phyloP scores from a whole-genome alignment of 768 basidiomycete species.

The Suillus paluster region DNA sequence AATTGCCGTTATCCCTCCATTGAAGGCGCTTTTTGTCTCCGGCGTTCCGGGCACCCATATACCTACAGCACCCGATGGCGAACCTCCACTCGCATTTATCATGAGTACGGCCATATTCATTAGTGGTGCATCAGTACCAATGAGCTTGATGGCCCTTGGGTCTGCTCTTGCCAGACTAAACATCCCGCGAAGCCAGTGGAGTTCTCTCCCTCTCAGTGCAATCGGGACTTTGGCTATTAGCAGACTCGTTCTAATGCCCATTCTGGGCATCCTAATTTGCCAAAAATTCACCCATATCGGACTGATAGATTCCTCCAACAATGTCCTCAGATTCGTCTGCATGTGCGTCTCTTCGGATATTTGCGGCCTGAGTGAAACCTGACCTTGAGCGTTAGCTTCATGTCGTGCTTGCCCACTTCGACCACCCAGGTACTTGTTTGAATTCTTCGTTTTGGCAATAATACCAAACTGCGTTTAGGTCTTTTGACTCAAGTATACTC shows the following conservation, averaged over 20 bases:
- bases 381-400: conserved; percentile 43
- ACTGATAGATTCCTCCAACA: conserved; percentile 54
- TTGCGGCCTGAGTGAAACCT: not conserved
- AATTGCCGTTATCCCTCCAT: conserved; percentile 56
- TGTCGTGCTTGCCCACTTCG: conserved; percentile 64
- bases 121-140: conserved; percentile 64
- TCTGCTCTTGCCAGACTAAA: conserved; percentile 63
- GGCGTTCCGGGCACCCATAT: conserved; percentile 47
- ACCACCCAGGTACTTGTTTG: conserved; percentile 53
- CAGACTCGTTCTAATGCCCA: conserved; percentile 59
- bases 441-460: not conserved
- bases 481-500: conserved; percentile 69
- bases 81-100: conserved; percentile 67
- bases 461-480: conserved; percentile 42
- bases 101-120: conserved; percentile 61
- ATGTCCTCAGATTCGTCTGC: conserved; percentile 68
- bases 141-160: conserved; percentile 66
- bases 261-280: conserved; percentile 63
- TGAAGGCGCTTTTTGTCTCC: conserved; percentile 65
- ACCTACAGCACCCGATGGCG: conserved; percentile 63
- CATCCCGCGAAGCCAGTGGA: conserved; percentile 52
- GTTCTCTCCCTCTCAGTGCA: conserved; percentile 51
- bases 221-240: conserved; percentile 56
- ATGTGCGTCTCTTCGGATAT: conserved; percentile 49
- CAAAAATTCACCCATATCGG: conserved; percentile 51